phyloP scores from a whole-genome alignment of 2,329 filamentous ascomycete genomes.

The Alternaria ethzedia region DNA sequence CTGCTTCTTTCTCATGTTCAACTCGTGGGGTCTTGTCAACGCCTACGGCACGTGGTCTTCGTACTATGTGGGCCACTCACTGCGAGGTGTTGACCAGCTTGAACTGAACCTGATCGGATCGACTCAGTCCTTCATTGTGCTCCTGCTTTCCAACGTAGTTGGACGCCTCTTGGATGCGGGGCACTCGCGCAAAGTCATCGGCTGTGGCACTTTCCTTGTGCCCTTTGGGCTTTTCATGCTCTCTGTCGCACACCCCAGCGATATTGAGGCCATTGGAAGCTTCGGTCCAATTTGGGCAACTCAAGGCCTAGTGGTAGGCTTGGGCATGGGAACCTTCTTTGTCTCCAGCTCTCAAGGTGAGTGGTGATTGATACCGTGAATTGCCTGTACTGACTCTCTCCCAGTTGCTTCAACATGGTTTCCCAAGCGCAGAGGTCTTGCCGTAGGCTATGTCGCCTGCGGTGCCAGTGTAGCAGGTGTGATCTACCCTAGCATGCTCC shows the following conservation, averaged over 20 bases:
- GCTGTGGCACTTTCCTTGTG: constrained; percentile 51
- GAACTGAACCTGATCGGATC: constrained; percentile 57
- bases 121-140: constrained; percentile 56
- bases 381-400: constrained; percentile 1
- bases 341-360: constrained; percentile 59
- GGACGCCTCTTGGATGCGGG: constrained; percentile 58
- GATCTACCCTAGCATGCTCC: constrained; percentile 56
- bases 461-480: constrained; percentile 57
- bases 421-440: constrained; percentile 53
- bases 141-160: constrained; percentile 54
- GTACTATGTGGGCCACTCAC: constrained; percentile 56
- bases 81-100: constrained; percentile 50
- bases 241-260: constrained; percentile 50
- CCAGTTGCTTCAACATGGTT: constrained; percentile 60
- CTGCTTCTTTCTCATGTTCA: constrained; percentile 60
- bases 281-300: constrained; percentile 55
- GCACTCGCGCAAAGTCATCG: constrained; percentile 49
- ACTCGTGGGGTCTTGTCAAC: constrained; percentile 57
- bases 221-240: constrained; percentile 55
- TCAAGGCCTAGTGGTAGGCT: constrained; percentile 55
- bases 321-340: constrained; percentile 62
- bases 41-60: constrained; percentile 59
- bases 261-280: constrained; percentile 43
- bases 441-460: constrained; percentile 58
- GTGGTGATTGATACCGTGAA: constrained; percentile 9